Evolutionary conservation across 2,329 filamentous ascomycete species (phyloP).

Genomic region (Microdochium paspali): DNA sequence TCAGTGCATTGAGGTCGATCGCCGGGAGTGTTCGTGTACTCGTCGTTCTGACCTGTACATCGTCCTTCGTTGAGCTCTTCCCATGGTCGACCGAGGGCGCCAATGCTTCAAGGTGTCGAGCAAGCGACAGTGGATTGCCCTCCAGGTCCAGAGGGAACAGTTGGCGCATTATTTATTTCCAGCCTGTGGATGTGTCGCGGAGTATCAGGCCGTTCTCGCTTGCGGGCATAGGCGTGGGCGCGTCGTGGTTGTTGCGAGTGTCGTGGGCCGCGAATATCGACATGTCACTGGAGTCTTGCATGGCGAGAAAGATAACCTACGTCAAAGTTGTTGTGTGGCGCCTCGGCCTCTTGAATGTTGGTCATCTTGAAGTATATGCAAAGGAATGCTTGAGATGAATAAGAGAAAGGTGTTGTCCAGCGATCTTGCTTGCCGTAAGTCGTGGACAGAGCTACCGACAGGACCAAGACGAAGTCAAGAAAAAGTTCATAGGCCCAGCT

Average conservation of each 20-base stretch:
- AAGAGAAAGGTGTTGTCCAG: not conserved
- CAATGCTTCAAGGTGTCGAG: no score
- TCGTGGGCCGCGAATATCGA: not conserved
- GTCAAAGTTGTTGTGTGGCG: slow-evolving; percentile 27
- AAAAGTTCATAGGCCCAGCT: not conserved
- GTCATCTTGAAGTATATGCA: not conserved
- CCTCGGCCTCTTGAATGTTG: slow-evolving; percentile 11
- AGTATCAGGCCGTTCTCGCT: no score
- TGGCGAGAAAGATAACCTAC: slow-evolving; percentile 12
- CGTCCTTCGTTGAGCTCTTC: no score
- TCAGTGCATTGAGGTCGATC: no score
- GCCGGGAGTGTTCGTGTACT: no score
- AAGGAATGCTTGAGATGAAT: not conserved
- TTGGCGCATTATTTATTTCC: no score
- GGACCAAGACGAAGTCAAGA: not conserved
- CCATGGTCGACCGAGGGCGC: no score
- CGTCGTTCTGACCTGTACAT: no score
- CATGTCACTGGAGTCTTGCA: not conserved
- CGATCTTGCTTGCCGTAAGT: not conserved
- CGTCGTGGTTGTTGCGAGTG: not conserved
- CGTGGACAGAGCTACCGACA: not conserved
- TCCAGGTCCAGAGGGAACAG: no score
- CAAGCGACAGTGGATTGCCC: no score
- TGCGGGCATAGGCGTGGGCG: no score
- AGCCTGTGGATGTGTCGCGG: no score